These are phyloP conservation scores for Pichia phayaonensis DNA, from an alignment of 805 yeast species.

Conservation along the genomic window DNA sequence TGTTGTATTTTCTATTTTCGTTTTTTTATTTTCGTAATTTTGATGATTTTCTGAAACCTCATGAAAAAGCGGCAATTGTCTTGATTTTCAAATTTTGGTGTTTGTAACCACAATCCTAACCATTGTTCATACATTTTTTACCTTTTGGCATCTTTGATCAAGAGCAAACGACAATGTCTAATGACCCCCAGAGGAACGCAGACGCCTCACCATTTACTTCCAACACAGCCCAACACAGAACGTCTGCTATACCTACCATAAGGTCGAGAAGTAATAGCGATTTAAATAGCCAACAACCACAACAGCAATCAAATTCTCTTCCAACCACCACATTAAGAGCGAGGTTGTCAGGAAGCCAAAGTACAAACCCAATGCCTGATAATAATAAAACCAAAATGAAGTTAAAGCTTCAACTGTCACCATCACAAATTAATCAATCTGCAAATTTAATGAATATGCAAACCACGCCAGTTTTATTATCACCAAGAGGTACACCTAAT, in stretches of 20 bases:
- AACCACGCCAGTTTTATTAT: slow-evolving; percentile 22
- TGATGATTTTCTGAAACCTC: no score
- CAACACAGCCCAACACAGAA: neutral
- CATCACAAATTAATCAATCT: slow-evolving; percentile 3
- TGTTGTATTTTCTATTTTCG: no score
- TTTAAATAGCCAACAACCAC: neutral
- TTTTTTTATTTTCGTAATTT: no score
- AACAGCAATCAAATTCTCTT: neutral
- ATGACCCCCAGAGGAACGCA: neutral
- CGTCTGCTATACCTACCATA: neutral
- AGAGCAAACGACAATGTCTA: neutral
- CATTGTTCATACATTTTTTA: neutral
- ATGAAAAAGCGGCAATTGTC: neutral
- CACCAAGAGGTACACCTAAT: slow-evolving; percentile 27
- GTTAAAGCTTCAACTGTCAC: slow-evolving; percentile 16
- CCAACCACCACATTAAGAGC: slow-evolving; percentile 6
- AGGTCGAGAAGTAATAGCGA: slow-evolving; percentile 4
- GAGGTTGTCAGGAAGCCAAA: slow-evolving; percentile 7
- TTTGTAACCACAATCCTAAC: neutral
- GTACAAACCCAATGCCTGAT: slow-evolving; percentile 1
- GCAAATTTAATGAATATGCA: slow-evolving; percentile 13
- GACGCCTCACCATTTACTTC: neutral
- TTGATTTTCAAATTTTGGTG: no score
- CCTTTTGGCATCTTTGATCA: no score
- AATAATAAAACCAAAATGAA: slow-evolving; percentile 14